Evolutionary conservation across 768 basidiomycete genomes (phyloP).

Genomic region (Tremella mesenterica): DNA sequence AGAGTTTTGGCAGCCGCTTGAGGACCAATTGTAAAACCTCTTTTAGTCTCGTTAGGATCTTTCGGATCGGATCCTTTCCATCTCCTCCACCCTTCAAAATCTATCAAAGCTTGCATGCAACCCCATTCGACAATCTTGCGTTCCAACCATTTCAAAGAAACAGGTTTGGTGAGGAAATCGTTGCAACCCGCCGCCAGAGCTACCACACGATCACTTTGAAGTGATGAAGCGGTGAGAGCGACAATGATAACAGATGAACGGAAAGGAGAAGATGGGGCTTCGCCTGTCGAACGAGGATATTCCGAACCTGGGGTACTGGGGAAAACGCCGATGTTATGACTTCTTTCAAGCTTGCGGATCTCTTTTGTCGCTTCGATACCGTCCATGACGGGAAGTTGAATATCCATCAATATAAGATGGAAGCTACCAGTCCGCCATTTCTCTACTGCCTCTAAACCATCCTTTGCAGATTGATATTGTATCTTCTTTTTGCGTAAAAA

Average conservation of each 20-base stretch:
- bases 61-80: constrained; percentile 38
- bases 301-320: constrained; percentile 63
- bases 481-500: constrained; percentile 96
- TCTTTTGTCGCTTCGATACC: constrained; percentile 95
- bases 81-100: constrained; percentile 46
- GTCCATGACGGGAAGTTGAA: constrained; percentile 98
- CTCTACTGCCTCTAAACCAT: constrained; percentile 89
- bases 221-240: constrained; percentile 90
- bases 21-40: constrained; percentile 33
- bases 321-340: constrained; percentile 58
- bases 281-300: constrained; percentile 11
- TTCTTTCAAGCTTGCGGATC: constrained; percentile 75
- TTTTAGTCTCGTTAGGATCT: constrained; percentile 26
- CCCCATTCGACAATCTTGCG: constrained; percentile 99
- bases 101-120: constrained; percentile 56
- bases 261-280: constrained; percentile 50
- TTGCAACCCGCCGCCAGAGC: constrained; percentile 99
- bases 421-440: constrained; percentile 90
- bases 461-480: constrained; percentile 85
- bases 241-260: constrained; percentile 96
- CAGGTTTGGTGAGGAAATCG: constrained; percentile 96
- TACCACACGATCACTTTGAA: constrained; percentile 89
- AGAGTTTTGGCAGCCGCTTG: constrained; percentile 37
- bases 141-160: constrained; percentile 88
- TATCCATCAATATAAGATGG: constrained; percentile 99